phyloP scores from a whole-genome alignment of 2,329 filamentous ascomycete species.

The Scleromitrula shiraiana region DNA sequence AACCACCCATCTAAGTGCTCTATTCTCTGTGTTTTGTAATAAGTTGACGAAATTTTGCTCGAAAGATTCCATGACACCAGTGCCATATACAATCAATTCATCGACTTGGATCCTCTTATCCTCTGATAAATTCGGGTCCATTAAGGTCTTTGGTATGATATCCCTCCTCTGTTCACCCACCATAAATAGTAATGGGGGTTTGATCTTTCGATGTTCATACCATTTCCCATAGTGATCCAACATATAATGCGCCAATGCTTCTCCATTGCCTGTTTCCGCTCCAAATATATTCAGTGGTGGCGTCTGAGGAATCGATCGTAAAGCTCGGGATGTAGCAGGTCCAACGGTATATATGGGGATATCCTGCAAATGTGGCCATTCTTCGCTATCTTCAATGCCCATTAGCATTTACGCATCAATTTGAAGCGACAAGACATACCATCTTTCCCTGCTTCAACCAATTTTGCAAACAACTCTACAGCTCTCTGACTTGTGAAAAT shows the following conservation, averaged over 20 bases:
- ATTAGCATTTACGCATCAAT: not conserved
- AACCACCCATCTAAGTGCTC: slow-evolving; percentile 58
- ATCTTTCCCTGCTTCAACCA: slow-evolving; percentile 44
- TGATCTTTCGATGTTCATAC: slow-evolving; percentile 36
- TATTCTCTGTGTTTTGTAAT: slow-evolving; percentile 39
- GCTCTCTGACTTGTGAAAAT: slow-evolving; percentile 80
- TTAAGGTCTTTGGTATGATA: slow-evolving; percentile 77
- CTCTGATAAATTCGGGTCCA: slow-evolving; percentile 43
- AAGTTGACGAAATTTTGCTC: slow-evolving; percentile 51
- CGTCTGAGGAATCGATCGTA: slow-evolving; percentile 46
- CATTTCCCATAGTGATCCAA: slow-evolving; percentile 62
- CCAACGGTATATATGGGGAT: slow-evolving; percentile 70
- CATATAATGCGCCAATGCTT: slow-evolving; percentile 70
- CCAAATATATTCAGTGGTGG: slow-evolving; percentile 60
- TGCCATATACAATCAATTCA: slow-evolving; percentile 82
- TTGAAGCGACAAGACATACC: slow-evolving; percentile 5
- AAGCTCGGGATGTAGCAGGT: slow-evolving; percentile 69
- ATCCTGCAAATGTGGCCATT: slow-evolving; percentile 47
- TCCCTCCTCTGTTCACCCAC: slow-evolving; percentile 87
- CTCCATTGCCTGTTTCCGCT: slow-evolving; percentile 76
- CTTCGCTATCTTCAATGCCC: slow-evolving; percentile 8
- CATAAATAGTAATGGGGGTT: slow-evolving; percentile 69
- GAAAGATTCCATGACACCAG: slow-evolving; percentile 74
- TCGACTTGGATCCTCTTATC: slow-evolving; percentile 55
- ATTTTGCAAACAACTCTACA: slow-evolving; percentile 65